Conservation (phyloP, 257 asterid genomes). For the Solanum neorickii region DNA sequence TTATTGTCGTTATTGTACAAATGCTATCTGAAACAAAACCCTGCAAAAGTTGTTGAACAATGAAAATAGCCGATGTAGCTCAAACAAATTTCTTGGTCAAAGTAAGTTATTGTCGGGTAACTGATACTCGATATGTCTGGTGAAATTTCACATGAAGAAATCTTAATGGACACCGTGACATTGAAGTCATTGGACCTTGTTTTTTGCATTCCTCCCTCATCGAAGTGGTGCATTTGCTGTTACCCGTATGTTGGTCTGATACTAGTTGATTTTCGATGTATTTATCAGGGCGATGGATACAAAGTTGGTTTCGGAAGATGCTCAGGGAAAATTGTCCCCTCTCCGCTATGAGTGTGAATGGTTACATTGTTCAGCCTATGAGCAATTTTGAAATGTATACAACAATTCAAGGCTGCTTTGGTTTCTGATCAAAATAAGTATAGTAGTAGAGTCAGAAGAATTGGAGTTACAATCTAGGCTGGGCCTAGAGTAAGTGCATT, state of each 20-base stretch:
- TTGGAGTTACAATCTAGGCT: neutral
- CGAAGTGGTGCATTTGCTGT: neutral
- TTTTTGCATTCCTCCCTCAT: neutral
- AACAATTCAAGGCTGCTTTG: neutral
- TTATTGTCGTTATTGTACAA: neutral
- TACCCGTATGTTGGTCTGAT: neutral
- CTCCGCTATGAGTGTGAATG: conserved; percentile 1
- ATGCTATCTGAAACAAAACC: neutral
- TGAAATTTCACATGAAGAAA: neutral
- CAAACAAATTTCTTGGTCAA: neutral
- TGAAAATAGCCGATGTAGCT: neutral
- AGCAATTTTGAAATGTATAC: neutral
- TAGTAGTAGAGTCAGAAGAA: neutral
- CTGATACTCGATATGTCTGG: neutral
- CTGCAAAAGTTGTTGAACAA: neutral
- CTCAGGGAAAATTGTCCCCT: conserved; percentile 53
- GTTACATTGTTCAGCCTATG: neutral
- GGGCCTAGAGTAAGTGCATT: neutral
- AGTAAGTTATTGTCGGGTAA: neutral
- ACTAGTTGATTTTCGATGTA: neutral
- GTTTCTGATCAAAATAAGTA: neutral
- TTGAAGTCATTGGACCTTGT: neutral
- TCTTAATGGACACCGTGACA: neutral
- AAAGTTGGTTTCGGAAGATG: conserved; percentile 56
- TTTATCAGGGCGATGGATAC: conserved; percentile 57